Evolutionary conservation across 805 yeast genomes (phyloP).

Genomic region (Candida glaebosa): DNA sequence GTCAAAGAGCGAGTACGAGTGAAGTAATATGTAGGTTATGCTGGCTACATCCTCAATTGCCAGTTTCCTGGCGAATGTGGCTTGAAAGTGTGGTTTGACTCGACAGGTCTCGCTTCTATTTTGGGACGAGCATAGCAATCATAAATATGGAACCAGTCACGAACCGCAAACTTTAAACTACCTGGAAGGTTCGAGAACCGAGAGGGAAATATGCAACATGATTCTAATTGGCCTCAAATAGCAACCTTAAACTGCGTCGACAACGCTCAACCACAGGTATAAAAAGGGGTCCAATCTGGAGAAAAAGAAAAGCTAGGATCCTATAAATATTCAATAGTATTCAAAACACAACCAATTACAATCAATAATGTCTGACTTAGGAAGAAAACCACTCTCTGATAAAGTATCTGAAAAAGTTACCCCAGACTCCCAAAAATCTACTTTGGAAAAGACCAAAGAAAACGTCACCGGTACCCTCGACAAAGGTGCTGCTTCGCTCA

Average conservation of each 20-base stretch:
- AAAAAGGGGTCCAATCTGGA: background rate
- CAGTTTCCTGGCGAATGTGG: background rate
- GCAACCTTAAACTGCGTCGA: too few relatives aligned
- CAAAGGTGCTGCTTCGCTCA: slow-evolving; percentile 52
- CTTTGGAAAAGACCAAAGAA: slow-evolving; percentile 69
- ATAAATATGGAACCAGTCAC: background rate
- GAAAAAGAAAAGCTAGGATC: background rate
- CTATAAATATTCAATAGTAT: background rate
- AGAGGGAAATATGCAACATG: background rate
- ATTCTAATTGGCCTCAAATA: background rate
- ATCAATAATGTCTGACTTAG: slow-evolving; percentile 41
- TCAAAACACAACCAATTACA: background rate
- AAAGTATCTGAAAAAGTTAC: slow-evolving; percentile 63
- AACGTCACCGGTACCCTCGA: slow-evolving; percentile 63
- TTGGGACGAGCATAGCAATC: slow-evolving; percentile 1
- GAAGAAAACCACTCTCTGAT: slow-evolving; percentile 74
- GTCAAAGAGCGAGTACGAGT: too few relatives aligned
- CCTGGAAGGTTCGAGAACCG: background rate
- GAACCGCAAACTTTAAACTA: background rate
- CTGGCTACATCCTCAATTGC: too few relatives aligned
- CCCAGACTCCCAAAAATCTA: slow-evolving; percentile 69
- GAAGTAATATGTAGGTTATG: too few relatives aligned
- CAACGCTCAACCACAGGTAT: background rate
- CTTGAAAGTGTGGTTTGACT: background rate
- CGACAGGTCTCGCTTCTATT: background rate